These are phyloP conservation scores for Fusarium lyarnte DNA, from an alignment of 2,329 filamentous ascomycete species.

Conservation along the genomic window DNA sequence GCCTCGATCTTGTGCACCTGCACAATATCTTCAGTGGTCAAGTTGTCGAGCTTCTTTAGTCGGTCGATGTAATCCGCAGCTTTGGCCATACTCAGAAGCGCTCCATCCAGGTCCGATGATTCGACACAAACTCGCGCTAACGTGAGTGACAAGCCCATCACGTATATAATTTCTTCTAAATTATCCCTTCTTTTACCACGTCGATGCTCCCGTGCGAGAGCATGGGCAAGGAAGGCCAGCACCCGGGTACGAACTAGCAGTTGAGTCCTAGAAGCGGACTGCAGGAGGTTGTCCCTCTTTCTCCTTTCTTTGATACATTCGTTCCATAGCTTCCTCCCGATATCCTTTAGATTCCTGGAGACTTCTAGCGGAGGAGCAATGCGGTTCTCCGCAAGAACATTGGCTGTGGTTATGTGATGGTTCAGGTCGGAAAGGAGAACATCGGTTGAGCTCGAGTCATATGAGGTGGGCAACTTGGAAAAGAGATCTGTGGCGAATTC, in stretches of 20 bases:
- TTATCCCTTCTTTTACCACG: slow-evolving; percentile 37
- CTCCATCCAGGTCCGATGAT: slow-evolving; percentile 64
- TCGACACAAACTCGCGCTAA: slow-evolving; percentile 64
- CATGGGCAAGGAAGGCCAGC: slow-evolving; percentile 75
- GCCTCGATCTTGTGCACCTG: slow-evolving; percentile 54
- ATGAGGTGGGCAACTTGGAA: slow-evolving; percentile 29
- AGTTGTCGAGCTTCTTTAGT: slow-evolving; percentile 16
- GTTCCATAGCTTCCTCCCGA: slow-evolving; percentile 74
- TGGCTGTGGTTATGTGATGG: slow-evolving; percentile 40
- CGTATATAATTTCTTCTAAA: slow-evolving; percentile 58
- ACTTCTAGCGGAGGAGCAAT: not conserved
- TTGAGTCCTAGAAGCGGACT: slow-evolving; percentile 36
- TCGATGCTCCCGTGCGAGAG: slow-evolving; percentile 58
- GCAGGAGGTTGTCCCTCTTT: slow-evolving; percentile 29
- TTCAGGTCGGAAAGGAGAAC: slow-evolving; percentile 46
- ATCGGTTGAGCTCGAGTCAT: slow-evolving; percentile 54
- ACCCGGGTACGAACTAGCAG: slow-evolving; percentile 55
- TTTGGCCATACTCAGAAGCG: slow-evolving; percentile 69
- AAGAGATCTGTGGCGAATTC: slow-evolving; percentile 45
- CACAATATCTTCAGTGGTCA: not conserved
- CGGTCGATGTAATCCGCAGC: slow-evolving; percentile 63
- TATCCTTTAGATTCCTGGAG: slow-evolving; percentile 60
- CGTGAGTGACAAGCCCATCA: slow-evolving; percentile 75
- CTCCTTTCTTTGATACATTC: slow-evolving; percentile 63
- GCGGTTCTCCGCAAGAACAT: slow-evolving; percentile 9